Evolutionary conservation across 2,329 filamentous ascomycete species (phyloP), one percentile per base, ranked within the genome.

Genomic region (Thielaviopsis punctulata): DNA sequence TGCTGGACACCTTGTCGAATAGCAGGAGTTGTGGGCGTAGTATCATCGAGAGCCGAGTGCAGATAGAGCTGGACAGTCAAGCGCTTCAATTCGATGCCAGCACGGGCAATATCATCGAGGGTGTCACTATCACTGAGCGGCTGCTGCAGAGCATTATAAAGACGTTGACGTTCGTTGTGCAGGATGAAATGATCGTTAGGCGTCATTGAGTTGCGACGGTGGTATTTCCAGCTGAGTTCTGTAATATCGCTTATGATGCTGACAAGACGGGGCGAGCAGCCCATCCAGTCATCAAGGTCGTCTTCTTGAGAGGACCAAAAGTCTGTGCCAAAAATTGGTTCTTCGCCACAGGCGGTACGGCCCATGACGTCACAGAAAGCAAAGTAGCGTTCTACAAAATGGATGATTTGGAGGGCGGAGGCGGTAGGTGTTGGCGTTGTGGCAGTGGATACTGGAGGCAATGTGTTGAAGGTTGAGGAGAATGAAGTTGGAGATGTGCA

Each of bases 331-430:
- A 70, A 70, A 1, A 67, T 59, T 0, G 66, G 63, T 45, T 65
- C 63, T 43, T 69, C 65, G 8, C 66, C 68, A 56, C 68, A 70
- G 1, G 68, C 68, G 0, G 68, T 70, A 9, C 68, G 65, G 8
- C 68, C 68, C 60, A 70, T 70, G 45, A 70, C 66, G 55, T 70
- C 68, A 52, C 70, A 68, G 41, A 69, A 70, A 15, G 68, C 68
- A 52, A 70, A 70, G 54, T 69, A 70, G 6, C 64, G 62, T 56
- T 70, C 68, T 2, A 66, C 63, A 52, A 57, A 57, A 18, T 41
- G 44, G 2, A 52, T 54, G 25, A 57, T 57, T 6, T 30, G n/a
- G 6, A 15, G 3, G 3, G 33, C 18, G n/a, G 49, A 25, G 13
- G 36, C 7, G 24, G 21, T 23, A 9, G 23, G 10, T 18, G 48